These are phyloP conservation scores for Ambrosiella cleistominuta DNA, from an alignment of 2,329 filamentous ascomycete genomes.

Conservation along the genomic window DNA sequence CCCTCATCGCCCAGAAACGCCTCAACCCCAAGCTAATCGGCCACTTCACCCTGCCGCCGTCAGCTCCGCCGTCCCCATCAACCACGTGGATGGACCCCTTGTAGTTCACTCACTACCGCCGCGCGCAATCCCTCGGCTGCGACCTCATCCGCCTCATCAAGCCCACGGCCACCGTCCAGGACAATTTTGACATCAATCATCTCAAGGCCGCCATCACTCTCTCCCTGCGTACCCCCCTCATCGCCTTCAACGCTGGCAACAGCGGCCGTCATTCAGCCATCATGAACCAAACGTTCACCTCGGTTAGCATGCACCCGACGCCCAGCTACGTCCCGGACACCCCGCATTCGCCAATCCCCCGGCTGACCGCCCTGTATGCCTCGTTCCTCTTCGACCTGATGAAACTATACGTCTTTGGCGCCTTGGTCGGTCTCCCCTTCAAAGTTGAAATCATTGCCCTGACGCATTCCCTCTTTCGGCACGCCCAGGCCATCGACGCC, in stretches of 20 bases:
- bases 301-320: slow-evolving; percentile 9
- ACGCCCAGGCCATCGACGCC: slow-evolving; percentile 58
- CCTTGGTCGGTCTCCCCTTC: slow-evolving; percentile 55
- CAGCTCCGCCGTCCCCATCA: slow-evolving; percentile 6
- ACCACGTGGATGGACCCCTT: slow-evolving; percentile 36
- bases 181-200: slow-evolving; percentile 43
- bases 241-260: slow-evolving; percentile 47
- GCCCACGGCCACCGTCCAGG: slow-evolving; percentile 36
- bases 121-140: slow-evolving; percentile 39
- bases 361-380: slow-evolving; percentile 46
- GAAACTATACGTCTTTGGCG: slow-evolving; percentile 58
- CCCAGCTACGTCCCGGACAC: slow-evolving; percentile 19
- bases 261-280: slow-evolving; percentile 46
- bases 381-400: slow-evolving; percentile 51
- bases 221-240: slow-evolving; percentile 29
- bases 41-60: slow-evolving; percentile 24
- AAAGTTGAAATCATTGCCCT: slow-evolving; percentile 56
- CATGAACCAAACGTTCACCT: slow-evolving; percentile 41
- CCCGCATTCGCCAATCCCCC: slow-evolving; percentile 11
- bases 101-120: slow-evolving; percentile 40
- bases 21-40: slow-evolving; percentile 46
- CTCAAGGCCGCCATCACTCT: slow-evolving; percentile 33
- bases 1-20: slow-evolving; percentile 31
- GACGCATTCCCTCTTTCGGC: slow-evolving; percentile 51
- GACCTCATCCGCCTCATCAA: slow-evolving; percentile 45